phyloP scores from a whole-genome alignment of 768 basidiomycete species.

The Termitomyces sp. region DNA sequence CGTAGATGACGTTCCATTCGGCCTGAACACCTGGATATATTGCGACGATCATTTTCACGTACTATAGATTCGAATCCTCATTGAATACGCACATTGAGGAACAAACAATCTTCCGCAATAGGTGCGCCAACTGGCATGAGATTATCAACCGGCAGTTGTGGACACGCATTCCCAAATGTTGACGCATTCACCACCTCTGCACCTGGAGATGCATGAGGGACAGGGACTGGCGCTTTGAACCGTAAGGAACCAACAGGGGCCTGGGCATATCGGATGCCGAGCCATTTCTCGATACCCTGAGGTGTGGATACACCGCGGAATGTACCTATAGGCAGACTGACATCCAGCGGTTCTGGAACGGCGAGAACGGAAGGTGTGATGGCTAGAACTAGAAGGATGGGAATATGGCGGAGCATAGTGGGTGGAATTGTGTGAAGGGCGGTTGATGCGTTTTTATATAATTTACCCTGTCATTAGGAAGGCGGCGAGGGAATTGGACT shows the following conservation, averaged over 20 bases:
- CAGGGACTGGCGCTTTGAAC: conserved; percentile 52
- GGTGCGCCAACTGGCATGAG: conserved; percentile 33
- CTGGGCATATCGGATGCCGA: conserved; percentile 42
- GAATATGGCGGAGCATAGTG: background rate
- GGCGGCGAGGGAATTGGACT: too few species aligned
- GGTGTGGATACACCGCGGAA: conserved; percentile 42
- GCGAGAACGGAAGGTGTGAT: background rate
- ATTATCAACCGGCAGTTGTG: conserved; percentile 34
- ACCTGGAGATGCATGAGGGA: conserved; percentile 26
- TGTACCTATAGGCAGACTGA: conserved; percentile 39
- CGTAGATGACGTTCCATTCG: conserved; percentile 21
- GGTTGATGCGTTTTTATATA: background rate
- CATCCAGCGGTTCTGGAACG: conserved; percentile 25
- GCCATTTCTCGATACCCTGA: conserved; percentile 25
- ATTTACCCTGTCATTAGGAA: too few species aligned
- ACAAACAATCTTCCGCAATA: conserved; percentile 52
- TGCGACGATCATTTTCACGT: background rate
- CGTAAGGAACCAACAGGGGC: conserved; percentile 54
- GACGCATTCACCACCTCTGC: conserved; percentile 36
- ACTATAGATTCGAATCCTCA: too few species aligned
- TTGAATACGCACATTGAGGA: conserved; percentile 38
- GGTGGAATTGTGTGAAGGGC: background rate
- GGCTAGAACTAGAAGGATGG: background rate
- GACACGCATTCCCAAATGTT: conserved; percentile 53
- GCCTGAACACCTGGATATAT: conserved; percentile 31